phyloP scores from a whole-genome alignment of 2,329 filamentous ascomycete species.

The Waltergamsia citrina region DNA sequence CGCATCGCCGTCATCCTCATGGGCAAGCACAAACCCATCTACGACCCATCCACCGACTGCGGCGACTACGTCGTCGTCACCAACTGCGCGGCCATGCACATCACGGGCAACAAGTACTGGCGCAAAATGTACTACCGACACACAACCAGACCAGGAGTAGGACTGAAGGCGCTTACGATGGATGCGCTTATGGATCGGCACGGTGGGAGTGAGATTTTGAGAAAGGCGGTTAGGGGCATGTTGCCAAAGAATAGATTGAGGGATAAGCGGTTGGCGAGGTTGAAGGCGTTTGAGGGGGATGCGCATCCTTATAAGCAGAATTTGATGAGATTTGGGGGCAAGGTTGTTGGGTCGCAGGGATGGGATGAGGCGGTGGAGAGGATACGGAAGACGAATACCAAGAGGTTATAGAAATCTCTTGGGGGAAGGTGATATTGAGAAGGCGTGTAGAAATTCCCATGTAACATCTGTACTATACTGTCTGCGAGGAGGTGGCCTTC shows the following conservation, averaged over 20 bases:
- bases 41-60: constrained; percentile 94
- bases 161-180: constrained; percentile 83
- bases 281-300: constrained; percentile 94
- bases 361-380: constrained; percentile 43
- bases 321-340: constrained; percentile 61
- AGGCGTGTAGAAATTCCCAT: neutral
- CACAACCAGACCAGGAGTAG: constrained; percentile 82
- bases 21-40: constrained; percentile 99
- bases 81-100: constrained; percentile 76
- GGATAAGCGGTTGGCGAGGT: constrained; percentile 73
- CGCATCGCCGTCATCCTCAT: constrained; percentile 82
- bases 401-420: constrained; percentile 33
- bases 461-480: neutral
- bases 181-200: constrained; percentile 90
- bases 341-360: constrained; percentile 40
- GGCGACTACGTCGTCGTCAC: constrained; percentile 97
- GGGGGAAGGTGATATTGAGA: neutral
- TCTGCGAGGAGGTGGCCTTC: neutral
- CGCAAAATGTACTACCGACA: constrained; percentile 97
- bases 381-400: constrained; percentile 37
- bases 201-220: constrained; percentile 83
- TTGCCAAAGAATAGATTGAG: constrained; percentile 91
- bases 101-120: constrained; percentile 83
- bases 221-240: constrained; percentile 93
- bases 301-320: constrained; percentile 90